Evolutionary conservation across 148 eudicot species (phyloP).

Genomic region (Nepenthes gracilis): DNA sequence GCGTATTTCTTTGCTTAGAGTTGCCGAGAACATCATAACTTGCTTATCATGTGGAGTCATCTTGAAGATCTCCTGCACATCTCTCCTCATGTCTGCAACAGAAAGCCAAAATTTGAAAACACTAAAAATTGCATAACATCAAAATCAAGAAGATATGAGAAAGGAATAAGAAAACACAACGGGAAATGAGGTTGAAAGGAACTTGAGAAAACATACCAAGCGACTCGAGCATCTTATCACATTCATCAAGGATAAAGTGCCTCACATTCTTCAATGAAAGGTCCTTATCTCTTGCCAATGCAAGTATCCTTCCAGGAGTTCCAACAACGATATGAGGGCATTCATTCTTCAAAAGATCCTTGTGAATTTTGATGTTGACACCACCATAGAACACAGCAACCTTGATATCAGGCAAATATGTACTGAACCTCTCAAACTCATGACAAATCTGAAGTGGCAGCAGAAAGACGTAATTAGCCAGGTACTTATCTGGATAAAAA

Average conservation of each 20-base stretch:
- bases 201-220: slow-evolving; percentile 29
- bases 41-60: slow-evolving; percentile 99
- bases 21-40: slow-evolving; percentile 99
- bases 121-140: too few species aligned
- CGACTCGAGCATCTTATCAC: slow-evolving; percentile 81
- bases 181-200: neutral
- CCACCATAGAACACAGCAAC: slow-evolving; percentile 76
- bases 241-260: slow-evolving; percentile 71
- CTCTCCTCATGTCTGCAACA: slow-evolving; percentile 84
- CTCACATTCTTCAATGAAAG: slow-evolving; percentile 56
- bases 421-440: slow-evolving; percentile 70
- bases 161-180: neutral
- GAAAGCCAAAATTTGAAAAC: neutral
- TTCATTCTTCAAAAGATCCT: slow-evolving; percentile 62
- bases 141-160: neutral
- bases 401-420: slow-evolving; percentile 50
- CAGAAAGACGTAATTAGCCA: neutral
- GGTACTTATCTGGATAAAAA: neutral
- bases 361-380: slow-evolving; percentile 60
- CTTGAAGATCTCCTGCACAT: slow-evolving; percentile 94
- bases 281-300: slow-evolving; percentile 59
- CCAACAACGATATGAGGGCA: slow-evolving; percentile 83
- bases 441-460: slow-evolving; percentile 41
- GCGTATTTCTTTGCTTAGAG: slow-evolving; percentile 94
- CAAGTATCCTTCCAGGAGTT: slow-evolving; percentile 67